Evolutionary conservation across 805 yeast species (phyloP).

Genomic region (Saturnispora besseyi): DNA sequence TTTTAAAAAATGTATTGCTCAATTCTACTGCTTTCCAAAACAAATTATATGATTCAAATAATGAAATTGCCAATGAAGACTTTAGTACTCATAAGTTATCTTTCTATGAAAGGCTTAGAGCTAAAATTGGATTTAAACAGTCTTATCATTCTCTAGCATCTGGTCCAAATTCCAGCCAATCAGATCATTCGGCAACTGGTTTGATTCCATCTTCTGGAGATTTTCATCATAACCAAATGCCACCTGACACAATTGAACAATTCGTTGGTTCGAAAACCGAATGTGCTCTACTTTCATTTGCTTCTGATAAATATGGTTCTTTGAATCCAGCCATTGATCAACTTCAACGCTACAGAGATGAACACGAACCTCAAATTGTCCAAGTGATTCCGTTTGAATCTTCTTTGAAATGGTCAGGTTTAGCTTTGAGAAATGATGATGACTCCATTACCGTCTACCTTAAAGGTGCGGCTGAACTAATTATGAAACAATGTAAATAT

Average conservation of each 20-base stretch:
- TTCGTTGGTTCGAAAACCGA: slow-evolving; percentile 93
- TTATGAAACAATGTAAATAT: slow-evolving; percentile 50
- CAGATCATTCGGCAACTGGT: background rate
- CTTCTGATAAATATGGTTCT: slow-evolving; percentile 46
- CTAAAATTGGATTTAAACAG: background rate
- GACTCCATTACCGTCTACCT: slow-evolving; percentile 51
- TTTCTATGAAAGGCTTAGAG: slow-evolving; percentile 6
- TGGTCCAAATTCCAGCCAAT: background rate
- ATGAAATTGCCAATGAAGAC: background rate
- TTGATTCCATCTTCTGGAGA: background rate
- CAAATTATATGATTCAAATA: slow-evolving; percentile 20
- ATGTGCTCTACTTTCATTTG: slow-evolving; percentile 70
- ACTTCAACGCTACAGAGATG: slow-evolving; percentile 39
- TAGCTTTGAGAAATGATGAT: slow-evolving; percentile 42
- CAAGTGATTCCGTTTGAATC: slow-evolving; percentile 89
- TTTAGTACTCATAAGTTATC: background rate
- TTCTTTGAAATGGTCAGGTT: slow-evolving; percentile 85
- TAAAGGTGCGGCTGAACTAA: slow-evolving; percentile 94
- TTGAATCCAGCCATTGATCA: slow-evolving; percentile 25
- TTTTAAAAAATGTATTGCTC: slow-evolving; percentile 52
- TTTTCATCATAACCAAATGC: slow-evolving; percentile 3
- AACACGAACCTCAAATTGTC: slow-evolving; percentile 34
- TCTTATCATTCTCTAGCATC: background rate
- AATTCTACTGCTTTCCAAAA: slow-evolving; percentile 91
- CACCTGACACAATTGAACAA: slow-evolving; percentile 24